Base-by-base conservation (phyloP, 139 green algal genomes). In the Limnomonas spitsbergensis region DNA sequence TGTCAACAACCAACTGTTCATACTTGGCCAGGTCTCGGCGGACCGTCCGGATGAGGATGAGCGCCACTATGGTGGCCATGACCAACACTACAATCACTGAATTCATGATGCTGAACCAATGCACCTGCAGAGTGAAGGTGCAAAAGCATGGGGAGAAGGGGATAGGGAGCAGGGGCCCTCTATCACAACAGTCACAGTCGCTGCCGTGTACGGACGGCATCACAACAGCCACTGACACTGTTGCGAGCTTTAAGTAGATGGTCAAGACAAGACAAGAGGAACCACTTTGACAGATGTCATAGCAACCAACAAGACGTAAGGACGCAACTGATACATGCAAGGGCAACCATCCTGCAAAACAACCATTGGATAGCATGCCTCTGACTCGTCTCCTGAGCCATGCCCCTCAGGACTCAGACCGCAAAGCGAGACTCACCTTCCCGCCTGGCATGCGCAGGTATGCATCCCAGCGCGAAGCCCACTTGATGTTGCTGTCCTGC, bases 21-120 rank as follows among this genome's bases (percentile, higher is more conserved):
- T 98, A 98, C 78, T 93, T 93, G 38, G 90, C 83, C 78, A 99
- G 84, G 80, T 99, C 95, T 26, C 92, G 87, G 53, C 95, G 89
- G 53, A 98, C 90, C 38, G 94, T 97, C 39, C 91, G 85, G 73
- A 97, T 88, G 69, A 97, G 88, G 81, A 98, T 97, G 83, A 95
- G 91, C 69, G 89, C 93, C 69, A 97, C 93, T 4, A 98, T 91
- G 67, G 82, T 89, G 34, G 90, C 91, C 91, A 98, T 97, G 66
- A 98, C 93, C 75, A 97, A 72, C 69, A 98, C 91, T 34, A 98
- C 93, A 83, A 98, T 91, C 70, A 97, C 71, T n/a, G 79, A 91
- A 91, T 98, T 98, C 29, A 98, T 78, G 86, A 99, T 98, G 81
- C 83, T 92, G 87, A 98, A 98, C 95, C 95, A 99, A 88, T 99